Conservation (phyloP, 2,329 filamentous ascomycete species). For the Penicillium sp. region DNA sequence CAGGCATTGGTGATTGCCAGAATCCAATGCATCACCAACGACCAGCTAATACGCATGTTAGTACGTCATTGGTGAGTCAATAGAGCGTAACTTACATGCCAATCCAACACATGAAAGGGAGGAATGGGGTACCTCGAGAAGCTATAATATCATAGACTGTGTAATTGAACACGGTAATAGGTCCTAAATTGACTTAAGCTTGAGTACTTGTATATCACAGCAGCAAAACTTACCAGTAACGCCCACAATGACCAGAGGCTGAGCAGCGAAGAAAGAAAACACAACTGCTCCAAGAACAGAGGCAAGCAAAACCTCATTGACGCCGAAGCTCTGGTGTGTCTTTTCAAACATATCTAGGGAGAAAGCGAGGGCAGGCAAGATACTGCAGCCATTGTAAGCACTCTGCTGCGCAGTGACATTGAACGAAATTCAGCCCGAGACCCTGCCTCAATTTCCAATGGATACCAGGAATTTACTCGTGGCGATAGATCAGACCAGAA, state of each 20-base stretch:
- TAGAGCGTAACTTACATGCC: conserved; percentile 59
- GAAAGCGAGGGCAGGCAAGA: conserved; percentile 82
- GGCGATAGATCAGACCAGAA: background rate
- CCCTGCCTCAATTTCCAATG: background rate
- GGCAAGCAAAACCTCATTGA: conserved; percentile 85
- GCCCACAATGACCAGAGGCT: conserved; percentile 86
- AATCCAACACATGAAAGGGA: conserved; percentile 90
- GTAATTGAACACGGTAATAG: conserved; percentile 92
- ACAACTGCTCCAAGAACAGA: conserved; percentile 81
- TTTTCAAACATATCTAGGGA: conserved; percentile 92
- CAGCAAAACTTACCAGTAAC: conserved; percentile 63
- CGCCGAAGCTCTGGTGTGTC: conserved; percentile 78
- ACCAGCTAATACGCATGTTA: conserved; percentile 59
- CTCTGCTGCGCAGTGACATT: background rate
- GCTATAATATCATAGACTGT: conserved; percentile 87
- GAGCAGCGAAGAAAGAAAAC: conserved; percentile 74
- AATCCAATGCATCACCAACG: conserved; percentile 78
- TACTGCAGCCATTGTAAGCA: conserved; percentile 52
- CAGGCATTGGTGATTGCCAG: conserved; percentile 82
- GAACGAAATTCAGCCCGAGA: too few species aligned
- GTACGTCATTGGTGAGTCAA: background rate
- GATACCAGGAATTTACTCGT: background rate
- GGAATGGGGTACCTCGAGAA: conserved; percentile 73
- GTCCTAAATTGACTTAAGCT: conserved; percentile 49
- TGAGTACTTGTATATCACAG: background rate